Base-by-base conservation (phyloP, 176 grass and related monocot genomes). In the Raddia guianensis region DNA sequence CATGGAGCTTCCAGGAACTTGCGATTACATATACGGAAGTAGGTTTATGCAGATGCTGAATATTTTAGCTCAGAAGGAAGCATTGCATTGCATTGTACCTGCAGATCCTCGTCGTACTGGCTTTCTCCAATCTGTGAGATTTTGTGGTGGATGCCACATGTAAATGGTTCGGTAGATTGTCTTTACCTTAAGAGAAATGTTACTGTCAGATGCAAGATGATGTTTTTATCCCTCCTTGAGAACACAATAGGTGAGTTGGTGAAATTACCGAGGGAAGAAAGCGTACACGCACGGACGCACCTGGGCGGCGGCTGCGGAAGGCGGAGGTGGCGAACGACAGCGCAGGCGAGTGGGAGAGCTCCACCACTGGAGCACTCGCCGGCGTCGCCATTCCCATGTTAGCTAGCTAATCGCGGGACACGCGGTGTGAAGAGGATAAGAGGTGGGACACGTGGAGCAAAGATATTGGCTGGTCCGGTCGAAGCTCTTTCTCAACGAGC, bases 391-490 rank as follows among this genome's bases (percentile, higher is more conserved):
- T 14, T n/a, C n/a, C n/a, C n/a, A n/a, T 5, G 37, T 43, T 14
- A 35, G 60, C 46, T 56, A 45, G 37, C 49, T 9, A 37, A 50
- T 65, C 49, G 68, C 84, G 11, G 52, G 59, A 56, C 14, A n/a
- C 1, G 8, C 8, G 16, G 15, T n/a, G 40, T 18, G 8, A 53
- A 14, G 48, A 35, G 74, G 79, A 87, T 82, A 83, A 83, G 79
- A 49, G 7, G 63, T 6, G 19, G 33, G 32, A 21, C 63, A 75
- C 63, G 73, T 84, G 82, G 73, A 58, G 11, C 6, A 32, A 49
- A 27, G 21, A 16, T 57, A 76, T 55, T 84, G 51, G 73, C 10
- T 40, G 37, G 44, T 0, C 42, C 1, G 63, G 5, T 27, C 27
- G 44, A 61, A 68, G 42, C 52, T 61, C 27, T 58, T 53, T 42